Conservation (phyloP, 495 filamentous ascomycete genomes). For the Neurospora terricola region DNA sequence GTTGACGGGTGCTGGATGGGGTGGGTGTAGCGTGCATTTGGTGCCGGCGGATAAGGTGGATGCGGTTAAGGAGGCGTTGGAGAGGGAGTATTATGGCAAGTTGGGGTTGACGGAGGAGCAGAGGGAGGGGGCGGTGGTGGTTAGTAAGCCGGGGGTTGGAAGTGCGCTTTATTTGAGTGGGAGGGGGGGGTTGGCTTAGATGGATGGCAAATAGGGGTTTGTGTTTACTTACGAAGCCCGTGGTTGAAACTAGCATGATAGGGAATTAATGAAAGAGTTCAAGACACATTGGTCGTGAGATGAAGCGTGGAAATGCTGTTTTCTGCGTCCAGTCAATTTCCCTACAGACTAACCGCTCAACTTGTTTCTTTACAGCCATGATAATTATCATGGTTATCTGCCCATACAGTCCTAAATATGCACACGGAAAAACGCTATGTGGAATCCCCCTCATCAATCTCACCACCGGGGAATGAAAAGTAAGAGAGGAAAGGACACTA, state of each 20-base stretch:
- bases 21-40: conserved; percentile 90
- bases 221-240: not conserved
- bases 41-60: conserved; percentile 78
- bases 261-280: not conserved
- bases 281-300: not conserved
- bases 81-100: conserved; percentile 73
- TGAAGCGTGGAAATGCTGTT: not conserved
- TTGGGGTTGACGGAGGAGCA: conserved; percentile 65
- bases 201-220: not conserved
- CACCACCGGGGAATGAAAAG: not conserved
- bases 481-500: not conserved
- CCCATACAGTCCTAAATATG: not conserved
- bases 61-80: conserved; percentile 66
- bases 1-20: conserved; percentile 93
- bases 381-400: not conserved
- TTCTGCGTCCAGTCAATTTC: not conserved
- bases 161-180: conserved; percentile 40
- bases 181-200: conserved; percentile 11
- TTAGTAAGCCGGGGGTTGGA: conserved; percentile 74
- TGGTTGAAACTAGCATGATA: not conserved
- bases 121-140: conserved; percentile 71
- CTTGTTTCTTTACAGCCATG: not conserved
- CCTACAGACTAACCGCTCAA: not conserved
- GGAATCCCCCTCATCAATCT: not conserved
- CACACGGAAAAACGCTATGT: not conserved